Percentiles rank a stretch among this genome's conserved stretches.
phyloP scores from a whole-genome alignment of 805 yeast genomes.

The Candida morakotiae region DNA sequence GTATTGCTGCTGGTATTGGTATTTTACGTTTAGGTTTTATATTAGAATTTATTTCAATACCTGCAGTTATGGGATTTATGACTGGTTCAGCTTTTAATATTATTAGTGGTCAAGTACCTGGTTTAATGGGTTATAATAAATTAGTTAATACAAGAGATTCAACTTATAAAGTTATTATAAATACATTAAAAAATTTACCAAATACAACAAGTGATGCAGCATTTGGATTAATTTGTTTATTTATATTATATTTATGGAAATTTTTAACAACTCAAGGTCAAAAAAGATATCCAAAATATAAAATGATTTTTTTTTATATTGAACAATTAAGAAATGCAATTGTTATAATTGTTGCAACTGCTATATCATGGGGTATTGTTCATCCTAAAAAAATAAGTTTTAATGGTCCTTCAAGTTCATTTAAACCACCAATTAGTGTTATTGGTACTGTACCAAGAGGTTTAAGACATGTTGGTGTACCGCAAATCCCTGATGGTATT shows the following conservation, averaged over 20 bases:
- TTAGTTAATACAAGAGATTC: slow-evolving; percentile 68
- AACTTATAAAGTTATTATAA: slow-evolving; percentile 65
- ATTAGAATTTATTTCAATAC: slow-evolving; percentile 82
- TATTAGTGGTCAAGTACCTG: slow-evolving; percentile 82
- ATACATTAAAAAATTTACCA: slow-evolving; percentile 68
- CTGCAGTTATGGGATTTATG: slow-evolving; percentile 94
- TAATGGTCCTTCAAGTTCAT: slow-evolving; percentile 27
- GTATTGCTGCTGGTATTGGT: slow-evolving; percentile 80
- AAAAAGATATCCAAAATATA: slow-evolving; percentile 57
- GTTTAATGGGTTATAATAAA: slow-evolving; percentile 68
- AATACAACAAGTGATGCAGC: slow-evolving; percentile 78
- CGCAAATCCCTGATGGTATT: slow-evolving; percentile 59
- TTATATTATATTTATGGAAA: slow-evolving; percentile 71
- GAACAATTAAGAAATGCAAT: slow-evolving; percentile 80
- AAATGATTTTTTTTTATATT: slow-evolving; percentile 59
- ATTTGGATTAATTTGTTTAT: slow-evolving; percentile 74
- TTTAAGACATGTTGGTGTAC: slow-evolving; percentile 68
- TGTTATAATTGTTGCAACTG: slow-evolving; percentile 76
- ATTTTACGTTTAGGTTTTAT: slow-evolving; percentile 80
- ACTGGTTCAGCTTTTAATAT: slow-evolving; percentile 89
- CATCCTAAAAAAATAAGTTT: slow-evolving; percentile 37
- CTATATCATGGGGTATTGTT: slow-evolving; percentile 75
- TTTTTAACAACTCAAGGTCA: slow-evolving; percentile 56
- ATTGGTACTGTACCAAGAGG: slow-evolving; percentile 84
- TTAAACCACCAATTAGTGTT: slow-evolving; percentile 49